Base-by-base conservation (phyloP, 768 basidiomycete species). In the Mycena crocata region DNA sequence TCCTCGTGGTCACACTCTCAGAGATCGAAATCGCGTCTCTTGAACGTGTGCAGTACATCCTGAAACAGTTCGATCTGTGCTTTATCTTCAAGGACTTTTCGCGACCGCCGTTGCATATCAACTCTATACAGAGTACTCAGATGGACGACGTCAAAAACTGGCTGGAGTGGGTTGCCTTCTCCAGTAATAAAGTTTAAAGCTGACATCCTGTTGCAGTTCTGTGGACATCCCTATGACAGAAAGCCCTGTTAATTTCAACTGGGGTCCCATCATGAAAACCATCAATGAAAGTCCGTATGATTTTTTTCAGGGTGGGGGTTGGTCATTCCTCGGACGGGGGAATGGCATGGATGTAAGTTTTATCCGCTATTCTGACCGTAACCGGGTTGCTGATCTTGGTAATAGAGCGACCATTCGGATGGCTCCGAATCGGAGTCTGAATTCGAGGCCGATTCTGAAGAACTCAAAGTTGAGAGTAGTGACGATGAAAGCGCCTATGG, bases 61-160 rank as follows among this genome's bases (percentile, higher is more conserved):
- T 99, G 68, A 97, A 94, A 78, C 96, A 99, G 72, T 99, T 99
- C 73, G 98, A 99, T 84, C 85, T 99, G 73, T 93, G 98, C n/a
- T 86, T 99, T 49, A 91, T 99, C 65, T 94, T 98, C 86, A 94
- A 94, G 75, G 98, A 99, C 77, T 98, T 98, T 79, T 92, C 94
- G 39, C 93, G 93, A 74, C 67, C 91, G 3, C 96, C 97, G 0
- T 84, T 98, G 13, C 98, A 99, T 74, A 95, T 99, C 82, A 99
- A 99, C 77, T 96, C 96, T 1, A 96, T 99, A 70, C 95, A 94
- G 26, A 93, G 88, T 61, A 81, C 88, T 2, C 92, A 95, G 72
- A 88, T 99, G 74, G 98, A 99, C 74, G 96, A 96, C 71, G 96
- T 99, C 68, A 99, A 98, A 81, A 96, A 98, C 74, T 99, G 98